These are phyloP conservation scores for Solanum hybrid DNA, from an alignment of 305 asterid genomes.

Conservation along the genomic window DNA sequence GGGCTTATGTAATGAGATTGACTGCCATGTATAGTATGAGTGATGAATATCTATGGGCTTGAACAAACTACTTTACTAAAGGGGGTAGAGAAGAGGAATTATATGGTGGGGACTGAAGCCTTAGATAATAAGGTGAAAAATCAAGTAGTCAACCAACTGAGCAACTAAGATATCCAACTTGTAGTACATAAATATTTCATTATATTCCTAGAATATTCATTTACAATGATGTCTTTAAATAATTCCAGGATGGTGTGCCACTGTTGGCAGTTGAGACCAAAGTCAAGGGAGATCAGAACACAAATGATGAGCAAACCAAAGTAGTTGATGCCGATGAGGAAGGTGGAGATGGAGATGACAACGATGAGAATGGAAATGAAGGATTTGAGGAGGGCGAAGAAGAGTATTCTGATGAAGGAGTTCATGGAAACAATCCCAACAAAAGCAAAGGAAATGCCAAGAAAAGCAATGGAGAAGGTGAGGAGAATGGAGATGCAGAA, in stretches of 20 bases:
- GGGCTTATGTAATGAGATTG: no score
- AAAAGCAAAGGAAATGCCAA: constrained; percentile 28
- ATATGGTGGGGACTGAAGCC: no score
- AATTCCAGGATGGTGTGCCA: constrained; percentile 11
- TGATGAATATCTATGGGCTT: no score
- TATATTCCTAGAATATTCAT: background rate
- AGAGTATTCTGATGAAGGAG: constrained; percentile 31
- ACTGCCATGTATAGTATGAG: no score
- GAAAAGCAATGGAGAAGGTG: constrained; percentile 31
- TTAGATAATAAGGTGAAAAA: no score
- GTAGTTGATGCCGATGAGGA: constrained; percentile 36
- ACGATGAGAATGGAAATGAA: constrained; percentile 18
- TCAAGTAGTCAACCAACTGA: no score
- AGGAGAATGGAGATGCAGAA: constrained; percentile 19
- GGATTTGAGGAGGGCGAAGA: constrained; percentile 28
- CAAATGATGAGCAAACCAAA: constrained; percentile 9
- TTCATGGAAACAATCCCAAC: constrained; percentile 19
- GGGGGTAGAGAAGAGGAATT: no score
- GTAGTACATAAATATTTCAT: no score
- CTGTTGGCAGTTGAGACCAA: constrained; percentile 17
- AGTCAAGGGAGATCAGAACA: constrained; percentile 4
- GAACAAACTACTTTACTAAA: no score
- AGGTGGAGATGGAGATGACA: constrained; percentile 33
- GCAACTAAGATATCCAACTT: no score
- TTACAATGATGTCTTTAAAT: background rate